Conservation (phyloP, 345 rosid species). For the Eutrema yunnanense region DNA sequence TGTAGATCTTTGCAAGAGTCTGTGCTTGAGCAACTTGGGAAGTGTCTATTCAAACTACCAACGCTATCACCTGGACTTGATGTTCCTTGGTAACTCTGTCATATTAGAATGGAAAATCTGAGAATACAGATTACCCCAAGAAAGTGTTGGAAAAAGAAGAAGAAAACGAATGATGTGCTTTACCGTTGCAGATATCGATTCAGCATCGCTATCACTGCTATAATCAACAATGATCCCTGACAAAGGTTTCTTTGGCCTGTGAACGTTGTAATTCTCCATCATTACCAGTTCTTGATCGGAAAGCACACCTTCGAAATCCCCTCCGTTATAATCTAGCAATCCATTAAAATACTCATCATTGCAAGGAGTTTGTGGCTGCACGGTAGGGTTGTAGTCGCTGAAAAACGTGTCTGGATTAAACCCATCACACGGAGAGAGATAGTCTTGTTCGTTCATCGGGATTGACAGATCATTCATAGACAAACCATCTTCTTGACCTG, state of each 20-base stretch:
- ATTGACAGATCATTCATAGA: neutral
- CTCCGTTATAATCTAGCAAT: neutral
- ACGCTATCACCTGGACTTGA: slow-evolving; percentile 5
- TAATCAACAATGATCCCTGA: neutral
- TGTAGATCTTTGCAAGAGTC: slow-evolving; percentile 8
- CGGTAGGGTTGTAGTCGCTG: neutral
- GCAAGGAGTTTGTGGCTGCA: neutral
- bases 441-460: neutral
- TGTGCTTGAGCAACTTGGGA: neutral
- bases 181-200: slow-evolving; percentile 16
- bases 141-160: neutral
- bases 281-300: neutral
- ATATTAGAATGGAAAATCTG: neutral
- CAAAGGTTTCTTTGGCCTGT: slow-evolving; percentile 13
- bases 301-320: neutral
- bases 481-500: neutral
- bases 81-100: slow-evolving; percentile 22
- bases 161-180: neutral
- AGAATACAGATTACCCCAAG: neutral
- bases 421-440: neutral
- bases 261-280: neutral
- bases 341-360: neutral
- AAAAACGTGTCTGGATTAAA: neutral
- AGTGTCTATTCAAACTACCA: neutral
- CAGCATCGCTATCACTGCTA: slow-evolving; percentile 11